Conservation (phyloP, 1,284 basidiomycete genomes). For the Malassezia sp. region DNA sequence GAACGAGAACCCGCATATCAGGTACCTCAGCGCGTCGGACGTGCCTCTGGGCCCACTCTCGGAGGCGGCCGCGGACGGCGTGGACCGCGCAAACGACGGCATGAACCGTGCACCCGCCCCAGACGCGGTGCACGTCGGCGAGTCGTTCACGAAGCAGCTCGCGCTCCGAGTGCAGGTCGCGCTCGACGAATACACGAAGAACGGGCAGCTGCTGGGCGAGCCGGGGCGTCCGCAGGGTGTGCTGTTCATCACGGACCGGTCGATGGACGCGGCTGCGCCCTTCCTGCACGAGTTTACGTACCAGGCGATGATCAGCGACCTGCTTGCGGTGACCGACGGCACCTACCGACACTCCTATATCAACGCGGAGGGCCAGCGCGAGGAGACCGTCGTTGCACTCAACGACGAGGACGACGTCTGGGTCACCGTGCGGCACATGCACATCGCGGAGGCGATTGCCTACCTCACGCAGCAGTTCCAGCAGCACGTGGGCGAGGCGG, state of each 20-base stretch:
- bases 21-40: conserved; percentile 78
- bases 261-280: conserved; percentile 83
- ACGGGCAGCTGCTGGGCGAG: conserved; percentile 54
- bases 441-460: conserved; percentile 96
- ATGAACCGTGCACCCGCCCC: neutral
- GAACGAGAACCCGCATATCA: conserved; percentile 84
- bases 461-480: conserved; percentile 91
- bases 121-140: conserved; percentile 14
- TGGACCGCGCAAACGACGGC: conserved; percentile 14
- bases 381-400: conserved; percentile 73
- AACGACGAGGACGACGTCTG: conserved; percentile 80
- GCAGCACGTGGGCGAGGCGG: conserved; percentile 81
- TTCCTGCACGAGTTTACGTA: conserved; percentile 96
- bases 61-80: conserved; percentile 1
- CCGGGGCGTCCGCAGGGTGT: conserved; percentile 63
- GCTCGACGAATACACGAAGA: conserved; percentile 26
- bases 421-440: conserved; percentile 84
- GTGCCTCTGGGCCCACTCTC: conserved; percentile 64
- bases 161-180: conserved; percentile 30
- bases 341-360: conserved; percentile 61
- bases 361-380: conserved; percentile 56
- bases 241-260: conserved; percentile 82
- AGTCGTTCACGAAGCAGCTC: conserved; percentile 37
- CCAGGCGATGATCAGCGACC: conserved; percentile 94
- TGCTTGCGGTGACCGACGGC: conserved; percentile 71